These are phyloP conservation scores for Paraphaeosphaeria minitans DNA, from an alignment of 2,329 filamentous ascomycete genomes.

Conservation along the genomic window DNA sequence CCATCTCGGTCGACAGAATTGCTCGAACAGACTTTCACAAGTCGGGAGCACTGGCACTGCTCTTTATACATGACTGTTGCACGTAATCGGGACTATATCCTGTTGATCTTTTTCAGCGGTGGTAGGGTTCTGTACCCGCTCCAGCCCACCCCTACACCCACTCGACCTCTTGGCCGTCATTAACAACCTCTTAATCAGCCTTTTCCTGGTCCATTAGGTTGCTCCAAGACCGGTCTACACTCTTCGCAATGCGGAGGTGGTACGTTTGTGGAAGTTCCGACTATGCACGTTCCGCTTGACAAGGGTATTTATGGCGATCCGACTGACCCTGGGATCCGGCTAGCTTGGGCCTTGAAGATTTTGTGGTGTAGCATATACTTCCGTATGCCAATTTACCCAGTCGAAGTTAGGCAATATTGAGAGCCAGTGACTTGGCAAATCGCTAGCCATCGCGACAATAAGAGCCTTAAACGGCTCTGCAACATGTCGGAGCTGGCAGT, in stretches of 20 bases:
- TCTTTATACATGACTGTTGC: not conserved
- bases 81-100: not conserved
- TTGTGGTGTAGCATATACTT: not conserved
- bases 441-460: not conserved
- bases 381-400: not conserved
- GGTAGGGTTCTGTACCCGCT: not conserved
- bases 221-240: not conserved
- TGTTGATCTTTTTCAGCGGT: not conserved
- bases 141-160: not conserved
- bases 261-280: conserved; percentile 6
- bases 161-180: not conserved
- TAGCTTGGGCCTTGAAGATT: not conserved
- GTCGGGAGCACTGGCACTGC: not conserved
- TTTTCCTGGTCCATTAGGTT: not conserved
- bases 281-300: not conserved
- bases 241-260: not conserved
- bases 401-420: not conserved
- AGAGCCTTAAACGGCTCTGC: not conserved
- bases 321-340: not conserved
- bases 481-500: not conserved
- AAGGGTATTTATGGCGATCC: not conserved
- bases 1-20: conserved; percentile 17
- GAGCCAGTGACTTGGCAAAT: not conserved
- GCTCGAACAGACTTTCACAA: not conserved
- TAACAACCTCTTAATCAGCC: not conserved